phyloP scores from a whole-genome alignment of 2,329 filamentous ascomycete genomes.

The Dactylonectria macrodidyma region DNA sequence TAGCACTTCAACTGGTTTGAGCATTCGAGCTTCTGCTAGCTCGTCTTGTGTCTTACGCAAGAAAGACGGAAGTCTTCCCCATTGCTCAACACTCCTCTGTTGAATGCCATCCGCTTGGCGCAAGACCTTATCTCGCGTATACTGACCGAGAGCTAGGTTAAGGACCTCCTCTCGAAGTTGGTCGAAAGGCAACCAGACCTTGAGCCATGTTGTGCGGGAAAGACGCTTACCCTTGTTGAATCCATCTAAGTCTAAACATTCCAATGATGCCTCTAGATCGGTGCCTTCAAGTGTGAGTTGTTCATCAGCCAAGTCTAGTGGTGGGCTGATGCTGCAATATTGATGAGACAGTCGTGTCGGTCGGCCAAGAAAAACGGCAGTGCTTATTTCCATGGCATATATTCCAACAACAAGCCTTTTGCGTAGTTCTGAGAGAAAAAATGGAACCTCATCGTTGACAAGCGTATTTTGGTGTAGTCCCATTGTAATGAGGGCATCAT shows the following conservation, averaged over 20 bases:
- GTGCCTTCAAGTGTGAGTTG: background rate
- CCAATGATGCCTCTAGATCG: background rate
- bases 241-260: background rate
- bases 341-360: slow-evolving; percentile 11
- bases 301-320: slow-evolving; percentile 11
- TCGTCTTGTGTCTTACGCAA: background rate
- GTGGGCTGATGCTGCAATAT: slow-evolving; percentile 10
- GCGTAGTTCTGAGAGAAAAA: slow-evolving; percentile 15
- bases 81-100: background rate
- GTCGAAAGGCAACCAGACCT: slow-evolving; percentile 17
- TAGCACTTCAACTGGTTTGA: slow-evolving; percentile 11
- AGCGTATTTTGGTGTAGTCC: background rate
- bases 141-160: slow-evolving; percentile 5
- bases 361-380: slow-evolving; percentile 16
- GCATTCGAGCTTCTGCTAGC: background rate
- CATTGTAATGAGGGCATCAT: background rate
- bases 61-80: background rate
- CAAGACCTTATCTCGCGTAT: background rate
- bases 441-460: background rate
- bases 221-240: slow-evolving; percentile 3
- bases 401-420: slow-evolving; percentile 1
- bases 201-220: slow-evolving; percentile 17
- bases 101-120: slow-evolving; percentile 3
- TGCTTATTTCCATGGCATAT: slow-evolving; percentile 12
- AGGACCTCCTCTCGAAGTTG: slow-evolving; percentile 18